Base-by-base conservation (phyloP, 108 stramenopile genomes). In the Cyclotella baltica region DNA sequence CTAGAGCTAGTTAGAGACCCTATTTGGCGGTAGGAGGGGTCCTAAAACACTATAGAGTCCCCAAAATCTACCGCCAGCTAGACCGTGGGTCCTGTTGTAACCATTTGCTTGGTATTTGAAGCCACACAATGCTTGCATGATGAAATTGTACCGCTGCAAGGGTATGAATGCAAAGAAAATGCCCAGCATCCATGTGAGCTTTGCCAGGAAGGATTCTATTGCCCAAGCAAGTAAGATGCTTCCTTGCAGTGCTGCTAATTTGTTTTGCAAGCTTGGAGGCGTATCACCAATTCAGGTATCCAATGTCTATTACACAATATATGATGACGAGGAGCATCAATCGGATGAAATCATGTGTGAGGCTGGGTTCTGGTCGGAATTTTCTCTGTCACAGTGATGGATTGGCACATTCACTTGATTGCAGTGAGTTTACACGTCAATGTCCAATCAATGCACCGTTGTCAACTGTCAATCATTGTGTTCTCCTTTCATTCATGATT, bases 111-210 rank as follows among this genome's bases (percentile, higher is more conserved):
- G 31, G 19, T 47, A 22, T 34, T 15, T 52, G 3, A 22, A 15
- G 28, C 33, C 27, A 3, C 53, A 47, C 4, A 15, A 11, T 16
- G 56, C 16, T 19, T 38, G 33, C 80, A 80, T 37, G 35, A 66
- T 53, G 70, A 78, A 55, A 40, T 36, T 4, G 29, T 48, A 13
- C 73, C 73, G 27, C 56, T 81, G 40, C 25, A 68, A 51, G 80
- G 80, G 8, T 81, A 81, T 30, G 23, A 50, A 25, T 81, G 80
- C 53, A 81, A 81, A 47, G 38, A 55, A 19, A 58, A 75, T 57
- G 80, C 73, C 23, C 80, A 81, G 22, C 27, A 40, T 10, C 74
- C 80, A 40, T 81, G 80, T 35, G 52, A 30, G 2, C 29, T 81
- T 18, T 81, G 80, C 69, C 61, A 66, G 0, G 34, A 29, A 9